A percentile compares a stretch with the other conserved stretches of the same genome.
These are phyloP conservation scores for Crithidia fasciculata DNA, from an alignment of 208 protist species.

Conservation along the genomic window DNA sequence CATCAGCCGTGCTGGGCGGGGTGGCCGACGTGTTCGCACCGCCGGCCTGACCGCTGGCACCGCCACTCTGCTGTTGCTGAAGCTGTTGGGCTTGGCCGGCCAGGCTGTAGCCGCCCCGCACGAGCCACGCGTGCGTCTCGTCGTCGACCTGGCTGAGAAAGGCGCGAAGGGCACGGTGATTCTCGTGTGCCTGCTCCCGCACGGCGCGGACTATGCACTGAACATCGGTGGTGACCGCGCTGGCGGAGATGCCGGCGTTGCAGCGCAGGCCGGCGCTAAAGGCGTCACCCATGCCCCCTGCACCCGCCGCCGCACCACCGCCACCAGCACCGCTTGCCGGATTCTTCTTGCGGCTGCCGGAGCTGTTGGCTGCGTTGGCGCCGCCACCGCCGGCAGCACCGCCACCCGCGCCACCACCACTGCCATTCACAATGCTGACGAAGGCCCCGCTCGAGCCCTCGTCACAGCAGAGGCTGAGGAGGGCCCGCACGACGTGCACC, in stretches of 20 bases:
- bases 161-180: conserved; percentile 22
- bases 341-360: conserved; percentile 5
- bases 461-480: conserved; percentile 45
- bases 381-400: conserved; percentile 18
- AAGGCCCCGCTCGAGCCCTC: conserved; percentile 23
- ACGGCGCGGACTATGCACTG: conserved; percentile 19
- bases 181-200: conserved; percentile 24
- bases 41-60: neutral
- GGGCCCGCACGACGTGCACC: conserved; percentile 50
- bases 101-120: conserved; percentile 29
- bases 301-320: neutral
- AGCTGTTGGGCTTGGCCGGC: conserved; percentile 4
- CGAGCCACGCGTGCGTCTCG: conserved; percentile 38
- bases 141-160: conserved; percentile 16
- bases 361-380: conserved; percentile 6
- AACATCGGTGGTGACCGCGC: conserved; percentile 23
- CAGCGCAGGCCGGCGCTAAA: neutral
- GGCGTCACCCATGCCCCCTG: neutral
- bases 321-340: neutral
- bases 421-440: too few species aligned
- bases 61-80: neutral
- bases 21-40: neutral
- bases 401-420: conserved; percentile 13
- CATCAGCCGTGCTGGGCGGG: neutral
- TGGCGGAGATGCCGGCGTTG: conserved; percentile 5